Percentiles rank a stretch among this genome's conserved stretches.
These are phyloP conservation scores for Croton laevigatus DNA, from an alignment of 441 rosid species.

Conservation along the genomic window DNA sequence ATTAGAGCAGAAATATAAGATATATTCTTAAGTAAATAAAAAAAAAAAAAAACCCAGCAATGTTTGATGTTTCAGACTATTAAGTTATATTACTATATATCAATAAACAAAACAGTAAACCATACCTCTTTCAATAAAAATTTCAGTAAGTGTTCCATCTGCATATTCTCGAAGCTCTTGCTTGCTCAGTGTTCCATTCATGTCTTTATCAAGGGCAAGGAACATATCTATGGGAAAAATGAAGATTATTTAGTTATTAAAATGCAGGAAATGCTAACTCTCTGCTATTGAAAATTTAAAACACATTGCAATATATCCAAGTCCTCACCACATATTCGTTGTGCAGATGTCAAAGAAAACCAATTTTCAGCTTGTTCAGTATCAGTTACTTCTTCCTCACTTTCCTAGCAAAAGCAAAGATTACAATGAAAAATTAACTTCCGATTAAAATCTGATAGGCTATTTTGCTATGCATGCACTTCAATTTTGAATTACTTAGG, in stretches of 20 bases:
- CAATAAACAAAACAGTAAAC: background rate
- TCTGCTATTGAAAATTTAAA: background rate
- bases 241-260: background rate
- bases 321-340: constrained; percentile 85
- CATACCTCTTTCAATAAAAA: constrained; percentile 92
- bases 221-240: constrained; percentile 66
- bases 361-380: constrained; percentile 99
- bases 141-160: constrained; percentile 91
- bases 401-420: constrained; percentile 55
- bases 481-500: constrained; percentile 2
- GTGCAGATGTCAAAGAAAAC: constrained; percentile 98
- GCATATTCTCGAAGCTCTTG: constrained; percentile 96
- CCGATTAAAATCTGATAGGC: constrained; percentile 6
- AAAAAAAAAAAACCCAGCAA: no score
- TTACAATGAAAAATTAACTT: constrained; percentile 12
- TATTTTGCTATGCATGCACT: constrained; percentile 1
- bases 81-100: background rate
- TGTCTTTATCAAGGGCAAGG: constrained; percentile 92
- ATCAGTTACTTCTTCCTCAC: constrained; percentile 97
- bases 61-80: background rate
- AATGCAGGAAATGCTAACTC: background rate
- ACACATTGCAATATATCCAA: constrained; percentile 9
- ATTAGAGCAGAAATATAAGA: background rate
- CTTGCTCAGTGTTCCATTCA: constrained; percentile 88
- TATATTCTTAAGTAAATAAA: background rate